Conservation (phyloP, 192 early-diverging fungal genomes). For the Mortierella hygrophila region DNA sequence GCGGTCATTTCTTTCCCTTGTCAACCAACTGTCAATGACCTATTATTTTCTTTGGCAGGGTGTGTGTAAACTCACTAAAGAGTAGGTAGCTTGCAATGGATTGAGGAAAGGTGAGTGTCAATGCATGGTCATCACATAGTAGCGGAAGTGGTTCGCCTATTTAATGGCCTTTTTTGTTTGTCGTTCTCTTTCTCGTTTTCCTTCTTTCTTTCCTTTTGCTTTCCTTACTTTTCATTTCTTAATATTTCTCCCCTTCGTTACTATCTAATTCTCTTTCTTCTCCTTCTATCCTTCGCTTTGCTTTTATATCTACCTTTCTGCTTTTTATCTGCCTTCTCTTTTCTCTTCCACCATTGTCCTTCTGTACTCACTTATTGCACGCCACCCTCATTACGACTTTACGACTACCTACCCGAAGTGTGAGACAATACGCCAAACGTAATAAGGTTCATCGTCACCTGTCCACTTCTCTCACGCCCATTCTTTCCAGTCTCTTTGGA, state of each 20-base stretch:
- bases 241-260: not conserved
- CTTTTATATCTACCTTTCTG: not conserved
- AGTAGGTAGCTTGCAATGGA: not conserved
- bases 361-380: not conserved
- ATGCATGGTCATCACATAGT: not conserved
- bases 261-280: not conserved
- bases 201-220: not conserved
- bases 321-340: conserved; percentile 1
- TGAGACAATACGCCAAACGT: too few relatives aligned
- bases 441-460: too few relatives aligned
- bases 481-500: not conserved
- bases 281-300: not conserved
- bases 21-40: not conserved
- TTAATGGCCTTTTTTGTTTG: not conserved
- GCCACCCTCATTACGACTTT: too few relatives aligned
- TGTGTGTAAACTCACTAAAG: not conserved
- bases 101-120: not conserved
- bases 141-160: not conserved
- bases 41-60: too few relatives aligned
- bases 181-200: not conserved
- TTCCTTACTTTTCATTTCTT: not conserved
- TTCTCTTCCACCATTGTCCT: not conserved
- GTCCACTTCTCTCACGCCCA: not conserved
- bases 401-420: too few relatives aligned
- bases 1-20: not conserved